These are phyloP conservation scores for Haplosporangium sp. DNA, from an alignment of 371 early-diverging fungal species.

Conservation along the genomic window DNA sequence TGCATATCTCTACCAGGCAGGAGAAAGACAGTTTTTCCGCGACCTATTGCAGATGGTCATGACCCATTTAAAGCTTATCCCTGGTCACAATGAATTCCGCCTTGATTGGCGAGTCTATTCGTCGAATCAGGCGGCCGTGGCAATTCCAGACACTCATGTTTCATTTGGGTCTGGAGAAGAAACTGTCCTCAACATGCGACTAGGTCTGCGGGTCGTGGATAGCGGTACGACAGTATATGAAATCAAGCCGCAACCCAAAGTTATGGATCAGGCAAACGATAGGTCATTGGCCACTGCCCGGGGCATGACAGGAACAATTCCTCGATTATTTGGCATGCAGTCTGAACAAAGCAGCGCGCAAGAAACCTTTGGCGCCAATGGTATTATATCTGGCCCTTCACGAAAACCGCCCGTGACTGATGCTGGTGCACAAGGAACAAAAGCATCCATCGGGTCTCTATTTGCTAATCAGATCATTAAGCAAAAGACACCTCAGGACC, in stretches of 20 bases:
- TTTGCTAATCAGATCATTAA: conserved; percentile 14
- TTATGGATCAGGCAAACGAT: neutral
- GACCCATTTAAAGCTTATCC: conserved; percentile 18
- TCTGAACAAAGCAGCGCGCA: neutral
- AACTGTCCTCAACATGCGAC: neutral
- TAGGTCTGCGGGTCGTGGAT: conserved; percentile 6
- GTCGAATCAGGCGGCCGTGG: neutral
- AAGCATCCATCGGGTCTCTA: conserved; percentile 9
- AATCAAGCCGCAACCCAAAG: neutral
- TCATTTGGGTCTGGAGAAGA: neutral
- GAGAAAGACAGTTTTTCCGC: conserved; percentile 32
- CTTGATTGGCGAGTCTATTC: neutral
- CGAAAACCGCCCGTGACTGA: neutral
- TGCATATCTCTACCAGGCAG: conserved; percentile 33
- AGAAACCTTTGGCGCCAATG: neutral
- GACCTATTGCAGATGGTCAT: conserved; percentile 26
- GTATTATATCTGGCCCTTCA: neutral
- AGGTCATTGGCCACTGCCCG: neutral
- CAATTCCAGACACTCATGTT: neutral
- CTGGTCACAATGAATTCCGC: neutral
- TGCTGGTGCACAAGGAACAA: neutral
- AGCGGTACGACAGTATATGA: conserved; percentile 6
- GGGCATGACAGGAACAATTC: conserved; percentile 1
- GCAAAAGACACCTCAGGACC: neutral
- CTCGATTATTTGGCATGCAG: conserved; percentile 5